Evolutionary conservation across 2,329 filamentous ascomycete genomes (phyloP), one percentile per base, ranked within the genome.

Genomic region (Aspergillus tubingensis): DNA sequence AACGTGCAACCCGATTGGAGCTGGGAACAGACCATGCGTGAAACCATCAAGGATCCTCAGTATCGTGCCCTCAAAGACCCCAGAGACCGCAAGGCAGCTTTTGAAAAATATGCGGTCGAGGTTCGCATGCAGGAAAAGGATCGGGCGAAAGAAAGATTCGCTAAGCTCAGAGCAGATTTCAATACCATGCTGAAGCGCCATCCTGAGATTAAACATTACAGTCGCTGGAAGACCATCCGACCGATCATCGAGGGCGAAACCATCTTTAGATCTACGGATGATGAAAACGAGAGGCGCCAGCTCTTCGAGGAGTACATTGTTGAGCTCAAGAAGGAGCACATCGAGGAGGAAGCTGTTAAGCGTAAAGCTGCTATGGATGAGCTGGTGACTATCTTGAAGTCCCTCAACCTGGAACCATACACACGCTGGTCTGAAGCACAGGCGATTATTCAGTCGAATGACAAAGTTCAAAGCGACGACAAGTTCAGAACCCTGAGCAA

Each of bases 201-300:
- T 76, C 92, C 93, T 62, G 95, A 99, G 77, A 98, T 99, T 77
- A 95, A 93, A 77, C 88, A 97, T 76, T 97, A 96, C 77, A 97
- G 94, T 44, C 90, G 92, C 63, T 99, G 95, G 95, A 96, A 92
- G 84, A 97, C 92, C 15, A 95, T 94, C 56, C 88, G 91, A 53
- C 92, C 92, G 8, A 96, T 97, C 65, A 92, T 99, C 64, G 92
- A 98, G 77, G 90, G 90, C 53, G 95, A 99, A 81, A 95, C 92
- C 51, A 95, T 96, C 61, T 99, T 98, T 80, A 89, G 92, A 69
- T 94, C 92, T 30, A 94, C 93, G 47, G 90, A 90, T 68, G 86
- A 94, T 73, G 95, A 99, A 69, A 84, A 86, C 60, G 95, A 98
- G 80, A 89, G 93, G 59, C 89, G 91, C 63, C 89, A 92, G 73